Evolutionary conservation across 2,329 filamentous ascomycete species (phyloP), one percentile per base, ranked within the genome.

Genomic region (Ceratocystis alfenasii): DNA sequence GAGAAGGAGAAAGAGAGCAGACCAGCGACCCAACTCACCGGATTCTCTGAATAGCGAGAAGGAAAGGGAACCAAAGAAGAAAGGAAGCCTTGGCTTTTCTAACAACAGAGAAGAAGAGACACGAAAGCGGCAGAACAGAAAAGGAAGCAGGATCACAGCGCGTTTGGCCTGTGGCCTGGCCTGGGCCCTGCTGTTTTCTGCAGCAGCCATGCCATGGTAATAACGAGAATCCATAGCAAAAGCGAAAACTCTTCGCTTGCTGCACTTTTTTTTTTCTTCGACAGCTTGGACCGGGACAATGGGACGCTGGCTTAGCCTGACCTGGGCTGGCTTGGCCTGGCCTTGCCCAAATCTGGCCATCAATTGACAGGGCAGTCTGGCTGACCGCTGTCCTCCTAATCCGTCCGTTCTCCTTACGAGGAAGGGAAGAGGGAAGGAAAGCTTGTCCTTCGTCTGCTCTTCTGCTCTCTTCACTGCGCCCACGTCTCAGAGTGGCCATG

Each of bases 61-160:
- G 71, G 71, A 72, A 73, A 62, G 36, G 20, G 44, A 30, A 59
- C 5, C 28, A 5, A 5, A 36, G 55, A 41, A 59, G 55, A 59
- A n/a, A 20, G 55, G 12, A 57, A 57, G n/a, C 20, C 12, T n/a
- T 28, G 53, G 53, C 30, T 33, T 57, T 25, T 41, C 36, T 41
- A 41, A 41, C 36, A 57, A 57, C 53, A 57, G 22, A 33, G 53
- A 28, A 30, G 50, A 25, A 30, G 25, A 28, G 50, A 55, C 50
- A 22, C 6, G 30, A 59, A 30, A 59, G 22, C 15, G 4, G 5
- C n/a, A 15, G 25, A 28, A 15, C 55, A 17, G 28, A 20, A 30
- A 59, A 59, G 33, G 55, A 30, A 59, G 17, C 55, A 59, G 55
- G 55, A 59, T 22, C 28, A 59, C 55, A 59, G 55, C 55, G 55